phyloP scores from a whole-genome alignment of 768 basidiomycete genomes.

The Tephrocybe sp. region DNA sequence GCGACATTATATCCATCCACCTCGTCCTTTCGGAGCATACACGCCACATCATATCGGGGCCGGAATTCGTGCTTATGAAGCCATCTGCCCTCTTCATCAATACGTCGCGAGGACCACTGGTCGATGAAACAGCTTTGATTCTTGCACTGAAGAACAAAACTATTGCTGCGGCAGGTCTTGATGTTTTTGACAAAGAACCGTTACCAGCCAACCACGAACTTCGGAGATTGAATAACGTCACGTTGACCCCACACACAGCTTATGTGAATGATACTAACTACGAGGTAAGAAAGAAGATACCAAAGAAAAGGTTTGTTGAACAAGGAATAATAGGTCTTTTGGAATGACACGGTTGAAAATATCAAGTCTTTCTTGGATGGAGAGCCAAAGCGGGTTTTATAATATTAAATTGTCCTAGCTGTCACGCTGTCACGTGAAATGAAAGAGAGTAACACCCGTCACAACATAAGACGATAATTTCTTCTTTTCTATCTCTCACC shows the following conservation, averaged over 20 bases:
- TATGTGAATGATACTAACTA: conserved; percentile 55
- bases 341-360: conserved; percentile 56
- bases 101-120: conserved; percentile 63
- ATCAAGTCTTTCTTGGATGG: conserved; percentile 55
- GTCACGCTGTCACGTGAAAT: conserved; percentile 28
- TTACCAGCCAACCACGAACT: conserved; percentile 56
- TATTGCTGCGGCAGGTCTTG: conserved; percentile 62
- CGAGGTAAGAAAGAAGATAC: conserved; percentile 31
- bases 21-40: conserved; percentile 56
- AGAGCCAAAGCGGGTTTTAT: conserved; percentile 22
- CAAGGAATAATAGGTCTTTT: conserved; percentile 40
- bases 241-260: conserved; percentile 62
- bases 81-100: conserved; percentile 61
- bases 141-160: conserved; percentile 41
- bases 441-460: conserved; percentile 28
- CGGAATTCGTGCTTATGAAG: conserved; percentile 56
- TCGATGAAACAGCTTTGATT: conserved; percentile 58
- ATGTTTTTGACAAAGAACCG: conserved; percentile 71
- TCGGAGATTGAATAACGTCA: conserved; percentile 50
- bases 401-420: background rate
- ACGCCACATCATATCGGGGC: conserved; percentile 42
- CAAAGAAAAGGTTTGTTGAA: background rate
- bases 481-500: conserved; percentile 31
- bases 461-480: conserved; percentile 25
- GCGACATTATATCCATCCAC: conserved; percentile 65